Conservation (phyloP, 345 rosid genomes). For the Lepidium africanum region DNA sequence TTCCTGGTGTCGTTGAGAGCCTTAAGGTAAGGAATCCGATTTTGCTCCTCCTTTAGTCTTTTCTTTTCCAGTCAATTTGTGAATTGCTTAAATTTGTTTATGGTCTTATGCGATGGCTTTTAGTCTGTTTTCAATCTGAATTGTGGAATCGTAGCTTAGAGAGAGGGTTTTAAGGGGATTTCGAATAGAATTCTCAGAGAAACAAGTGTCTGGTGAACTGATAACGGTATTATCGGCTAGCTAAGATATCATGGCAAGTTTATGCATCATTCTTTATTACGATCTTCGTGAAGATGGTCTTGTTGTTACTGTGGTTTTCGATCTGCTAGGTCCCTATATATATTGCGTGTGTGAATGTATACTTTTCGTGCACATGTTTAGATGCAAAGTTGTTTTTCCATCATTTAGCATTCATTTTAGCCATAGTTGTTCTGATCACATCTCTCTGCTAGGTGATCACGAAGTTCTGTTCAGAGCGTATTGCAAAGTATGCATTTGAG, state of each 20-base stretch:
- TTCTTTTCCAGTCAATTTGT: background rate
- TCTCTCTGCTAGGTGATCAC: slow-evolving; percentile 72
- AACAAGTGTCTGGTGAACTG: background rate
- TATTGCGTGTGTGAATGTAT: background rate
- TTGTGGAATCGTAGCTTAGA: background rate
- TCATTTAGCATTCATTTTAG: background rate
- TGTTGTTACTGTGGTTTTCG: background rate
- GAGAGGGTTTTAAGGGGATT: background rate
- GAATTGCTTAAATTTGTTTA: background rate
- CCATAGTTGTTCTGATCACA: slow-evolving; percentile 17
- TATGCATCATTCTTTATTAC: background rate
- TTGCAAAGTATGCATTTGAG: slow-evolving; percentile 96
- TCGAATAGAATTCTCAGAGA: background rate
- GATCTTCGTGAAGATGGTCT: background rate
- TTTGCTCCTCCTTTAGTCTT: background rate
- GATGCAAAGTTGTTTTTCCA: background rate
- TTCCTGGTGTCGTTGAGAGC: slow-evolving; percentile 95
- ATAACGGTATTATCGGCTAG: too few species aligned
- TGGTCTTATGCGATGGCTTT: background rate
- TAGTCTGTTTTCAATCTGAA: background rate
- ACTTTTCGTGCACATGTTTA: background rate
- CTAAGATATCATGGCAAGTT: background rate
- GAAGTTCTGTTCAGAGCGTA: slow-evolving; percentile 95
- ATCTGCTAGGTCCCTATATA: background rate
- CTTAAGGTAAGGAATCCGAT: slow-evolving; percentile 51